Evolutionary conservation across 2,329 filamentous ascomycete species (phyloP), one percentile per base, ranked within the genome.

Genomic region (Fusarium sp.): DNA sequence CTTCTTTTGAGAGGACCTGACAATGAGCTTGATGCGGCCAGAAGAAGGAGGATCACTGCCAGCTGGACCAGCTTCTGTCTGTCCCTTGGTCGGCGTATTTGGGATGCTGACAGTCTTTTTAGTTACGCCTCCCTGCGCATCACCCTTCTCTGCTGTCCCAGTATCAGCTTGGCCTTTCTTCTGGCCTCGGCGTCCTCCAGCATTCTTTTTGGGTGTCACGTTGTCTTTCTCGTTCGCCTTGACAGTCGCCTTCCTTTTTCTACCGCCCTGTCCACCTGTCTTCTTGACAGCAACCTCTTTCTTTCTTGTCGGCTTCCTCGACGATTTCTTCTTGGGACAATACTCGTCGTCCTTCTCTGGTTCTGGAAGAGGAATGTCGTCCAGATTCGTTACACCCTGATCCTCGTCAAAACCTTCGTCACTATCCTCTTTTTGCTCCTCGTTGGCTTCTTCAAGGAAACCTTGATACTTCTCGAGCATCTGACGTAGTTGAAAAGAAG

Each of bases 341-440:
- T 73, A 73, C 8, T 65, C 54, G 1, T 42, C 57, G 40, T 73
- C 71, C 4, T 69, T 60, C 23, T 73, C 71, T 0, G 71, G 50
- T 26, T 70, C 66, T 5, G 57, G 61, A 4, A 62, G 37, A 2
- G 28, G 37, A 12, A 67, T 18, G 10, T 59, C 26, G 2, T n/a
- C 44, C 33, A 59, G 20, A 5, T 34, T 38, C 42, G 52, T 47
- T 11, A 44, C 49, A 9, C 42, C 38, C n/a, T 44, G 63, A 4
- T 59, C 60, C 4, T 56, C 55, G 2, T 8, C 37, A 0, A 46
- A 26, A 2, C 31, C 42, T 11, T 47, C 40, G 6, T 20, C 20
- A 36, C 9, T 3, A n/a, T 18, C 6, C 30, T 18, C 13, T 26
- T 46, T 13, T 44, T 58, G 20, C 61, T 50, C 26, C 16, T 37